Evolutionary conservation across 2,329 filamentous ascomycete genomes (phyloP), one percentile per base, ranked within the genome.

Genomic region (Cladophialophora carrionii): DNA sequence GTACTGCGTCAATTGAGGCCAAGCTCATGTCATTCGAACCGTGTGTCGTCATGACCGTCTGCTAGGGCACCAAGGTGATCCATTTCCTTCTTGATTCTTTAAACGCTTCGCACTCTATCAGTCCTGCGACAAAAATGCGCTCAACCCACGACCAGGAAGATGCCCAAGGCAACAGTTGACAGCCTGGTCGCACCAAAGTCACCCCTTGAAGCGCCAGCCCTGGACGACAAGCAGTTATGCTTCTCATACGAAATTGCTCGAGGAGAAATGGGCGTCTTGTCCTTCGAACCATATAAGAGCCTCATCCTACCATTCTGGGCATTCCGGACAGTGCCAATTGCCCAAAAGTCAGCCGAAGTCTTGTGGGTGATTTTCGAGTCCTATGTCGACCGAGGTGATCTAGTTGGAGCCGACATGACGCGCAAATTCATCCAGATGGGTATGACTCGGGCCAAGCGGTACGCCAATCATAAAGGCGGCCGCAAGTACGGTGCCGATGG

Each of bases 371-470:
- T 81, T 2, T 88, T 88, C 69, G 72, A 82, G 14, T 75, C 77
- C 9, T 88, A 86, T 70, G 77, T 83, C n/a, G 71, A 73, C 1
- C 70, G 78, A 6, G 76, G 76, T 3, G 86, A 88, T 72, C 86
- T 88, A 62, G 83, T 88, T 0, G 86, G 87, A 10, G 87, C 87
- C 78, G 86, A 88, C 63, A 88, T 88, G 85, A 76, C 80, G 20
- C 77, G 85, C 29, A 88, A 88, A 71, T 88, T 87, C 69, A 79
- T 88, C 6, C 85, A 88, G 73, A 88, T 88, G 86, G 82, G 86
- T 1, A 87, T 87, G 84, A 88, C 86, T 22, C 75, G 86, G 17
- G 82, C 85, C 1, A 85, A 82, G 70, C 74, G 85, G 64, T 87
- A 87, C 75, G 84, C 84, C 17, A 87, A 87, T 66, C 77, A 82